Conservation (phyloP, 139 green algal species). For the Coelastrella sp. region DNA sequence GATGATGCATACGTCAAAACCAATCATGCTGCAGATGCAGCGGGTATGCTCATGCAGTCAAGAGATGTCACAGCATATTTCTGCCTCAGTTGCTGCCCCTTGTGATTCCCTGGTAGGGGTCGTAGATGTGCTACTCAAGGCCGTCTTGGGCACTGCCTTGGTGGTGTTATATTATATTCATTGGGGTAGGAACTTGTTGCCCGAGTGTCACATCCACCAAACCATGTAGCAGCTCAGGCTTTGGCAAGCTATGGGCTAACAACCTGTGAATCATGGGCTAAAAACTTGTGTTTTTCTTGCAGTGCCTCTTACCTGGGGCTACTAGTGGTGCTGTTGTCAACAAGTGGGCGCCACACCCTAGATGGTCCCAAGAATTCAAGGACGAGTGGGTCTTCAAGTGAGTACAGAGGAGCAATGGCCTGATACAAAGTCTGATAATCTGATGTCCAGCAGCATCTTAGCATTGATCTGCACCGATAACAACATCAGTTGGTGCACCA, state of each 20-base stretch:
- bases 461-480: neutral
- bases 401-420: neutral
- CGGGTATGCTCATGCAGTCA: too few species aligned
- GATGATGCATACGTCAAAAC: neutral
- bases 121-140: too few species aligned
- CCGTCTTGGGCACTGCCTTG: too few species aligned
- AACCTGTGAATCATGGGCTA: neutral
- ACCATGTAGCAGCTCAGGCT: too few species aligned
- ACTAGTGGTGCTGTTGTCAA: neutral
- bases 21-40: neutral
- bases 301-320: neutral
- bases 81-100: too few species aligned
- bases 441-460: neutral
- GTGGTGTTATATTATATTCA: too few species aligned
- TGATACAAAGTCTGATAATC: neutral
- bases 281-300: neutral
- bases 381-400: constrained; percentile 46
- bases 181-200: too few species aligned
- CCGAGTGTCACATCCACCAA: too few species aligned
- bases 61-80: too few species aligned
- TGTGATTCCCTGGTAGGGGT: too few species aligned
- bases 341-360: neutral
- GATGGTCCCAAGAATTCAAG: constrained; percentile 18
- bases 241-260: too few species aligned
- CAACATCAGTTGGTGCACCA: neutral